Evolutionary conservation across 352 stramenopile species (phyloP).

Genomic region (Phytopythium vexans): DNA sequence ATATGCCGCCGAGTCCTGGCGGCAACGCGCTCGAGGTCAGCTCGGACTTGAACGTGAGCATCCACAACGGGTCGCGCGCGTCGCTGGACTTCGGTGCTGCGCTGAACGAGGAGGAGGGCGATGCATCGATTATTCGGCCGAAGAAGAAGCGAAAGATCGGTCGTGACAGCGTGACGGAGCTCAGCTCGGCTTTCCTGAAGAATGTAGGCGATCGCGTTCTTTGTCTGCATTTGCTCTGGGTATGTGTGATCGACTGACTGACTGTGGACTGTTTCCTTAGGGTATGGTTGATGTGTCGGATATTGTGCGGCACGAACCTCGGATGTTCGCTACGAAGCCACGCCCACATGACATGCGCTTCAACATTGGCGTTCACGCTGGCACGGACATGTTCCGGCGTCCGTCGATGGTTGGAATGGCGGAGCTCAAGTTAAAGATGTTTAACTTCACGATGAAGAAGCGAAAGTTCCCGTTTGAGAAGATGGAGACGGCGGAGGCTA

Average conservation of each 20-base stretch:
- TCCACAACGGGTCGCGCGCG: slow-evolving; percentile 53
- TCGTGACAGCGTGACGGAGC: slow-evolving; percentile 75
- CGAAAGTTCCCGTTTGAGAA: slow-evolving; percentile 69
- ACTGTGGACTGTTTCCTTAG: slow-evolving; percentile 7
- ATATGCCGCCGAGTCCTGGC: slow-evolving; percentile 31
- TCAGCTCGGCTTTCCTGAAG: slow-evolving; percentile 75
- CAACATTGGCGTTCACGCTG: slow-evolving; percentile 15
- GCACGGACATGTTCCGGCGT: slow-evolving; percentile 48
- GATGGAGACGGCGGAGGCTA: slow-evolving; percentile 10
- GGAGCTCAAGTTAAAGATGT: slow-evolving; percentile 69
- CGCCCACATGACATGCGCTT: slow-evolving; percentile 24
- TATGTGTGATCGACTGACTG: not conserved
- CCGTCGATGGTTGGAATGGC: slow-evolving; percentile 61
- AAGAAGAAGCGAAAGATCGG: slow-evolving; percentile 84
- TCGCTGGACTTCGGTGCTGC: slow-evolving; percentile 61
- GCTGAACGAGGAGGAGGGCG: slow-evolving; percentile 39
- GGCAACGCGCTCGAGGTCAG: slow-evolving; percentile 63
- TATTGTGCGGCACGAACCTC: slow-evolving; percentile 44
- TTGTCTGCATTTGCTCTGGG: not conserved
- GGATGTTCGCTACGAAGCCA: slow-evolving; percentile 23
- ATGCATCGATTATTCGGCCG: slow-evolving; percentile 23
- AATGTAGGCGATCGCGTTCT: slow-evolving; percentile 20
- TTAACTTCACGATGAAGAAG: slow-evolving; percentile 84
- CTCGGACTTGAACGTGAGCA: slow-evolving; percentile 61
- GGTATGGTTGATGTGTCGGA: slow-evolving; percentile 75